Evolutionary conservation across 257 asterid species (phyloP).

Genomic region (Phtheirospermum japonicum): DNA sequence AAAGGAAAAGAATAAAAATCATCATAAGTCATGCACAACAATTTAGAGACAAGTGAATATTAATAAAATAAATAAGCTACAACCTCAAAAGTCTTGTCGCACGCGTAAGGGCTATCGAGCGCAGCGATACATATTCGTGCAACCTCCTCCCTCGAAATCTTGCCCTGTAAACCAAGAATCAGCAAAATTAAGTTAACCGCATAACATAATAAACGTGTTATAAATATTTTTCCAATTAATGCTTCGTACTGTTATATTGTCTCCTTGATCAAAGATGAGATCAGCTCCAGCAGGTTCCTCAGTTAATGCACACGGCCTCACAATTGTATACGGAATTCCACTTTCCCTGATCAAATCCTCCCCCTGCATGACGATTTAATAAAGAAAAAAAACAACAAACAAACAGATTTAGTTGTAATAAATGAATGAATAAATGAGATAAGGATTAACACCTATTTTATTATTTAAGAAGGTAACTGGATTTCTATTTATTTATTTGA

Average conservation of each 20-base stretch:
- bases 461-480: no score
- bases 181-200: conserved; percentile 14
- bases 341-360: conserved; percentile 90
- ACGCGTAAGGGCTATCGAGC: conserved; percentile 75
- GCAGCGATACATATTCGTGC: conserved; percentile 92
- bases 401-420: neutral
- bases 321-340: conserved; percentile 81
- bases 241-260: conserved; percentile 76
- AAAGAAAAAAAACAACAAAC: neutral
- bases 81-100: conserved; percentile 95
- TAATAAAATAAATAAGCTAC: no score
- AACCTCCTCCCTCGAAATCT: conserved; percentile 87
- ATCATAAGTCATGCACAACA: no score
- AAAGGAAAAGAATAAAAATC: no score
- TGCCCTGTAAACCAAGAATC: conserved; percentile 49
- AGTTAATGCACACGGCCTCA: conserved; percentile 95
- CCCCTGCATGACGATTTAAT: conserved; percentile 43
- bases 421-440: conserved; percentile 4
- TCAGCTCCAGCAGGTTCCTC: conserved; percentile 99
- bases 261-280: conserved; percentile 93
- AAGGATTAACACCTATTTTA: conserved; percentile 1
- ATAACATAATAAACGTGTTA: neutral
- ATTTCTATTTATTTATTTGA: no score
- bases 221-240: neutral
- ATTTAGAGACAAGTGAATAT: no score